Evolutionary conservation across 108 stramenopile species (phyloP), one percentile per base, ranked within the genome.

Genomic region (Parietichytrium sp.): DNA sequence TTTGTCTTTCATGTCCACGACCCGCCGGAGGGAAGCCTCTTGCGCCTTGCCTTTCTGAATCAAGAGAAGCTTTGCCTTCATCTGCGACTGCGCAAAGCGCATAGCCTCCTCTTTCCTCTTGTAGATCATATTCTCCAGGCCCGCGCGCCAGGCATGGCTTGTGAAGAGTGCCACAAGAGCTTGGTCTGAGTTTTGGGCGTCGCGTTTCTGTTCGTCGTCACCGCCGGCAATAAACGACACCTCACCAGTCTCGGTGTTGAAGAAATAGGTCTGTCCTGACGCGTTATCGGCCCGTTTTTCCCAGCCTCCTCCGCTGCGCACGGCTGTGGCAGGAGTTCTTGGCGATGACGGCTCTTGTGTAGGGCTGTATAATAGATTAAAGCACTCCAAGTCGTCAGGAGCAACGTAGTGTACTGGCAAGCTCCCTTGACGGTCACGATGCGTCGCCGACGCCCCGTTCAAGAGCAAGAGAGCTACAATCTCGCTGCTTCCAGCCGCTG

Each of bases 191-290:
- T 45, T 33, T 15, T 25, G 36, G 29, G 38, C 61, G 61, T 38
- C 42, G 3, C 6, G 7, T n/a, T 15, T 12, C 33, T 16, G 10
- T 6, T 33, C 15, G 42, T 27, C 20, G 6, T 1, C 33, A 33
- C 45, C 61, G 29, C 61, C 61, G n/a, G n/a, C n/a, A n/a, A n/a
- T n/a, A 27, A 72, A 72, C 23, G 61, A 72, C 3, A 72, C 61
- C 42, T 72, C 61, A n/a, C 61, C 61, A 7, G 61, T 33, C 16
- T n/a, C 45, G 33, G 38, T 16, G 33, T 72, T 72, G 42, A 45
- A 72, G 45, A 72, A 72, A 42, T 72, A 72, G 16, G 45, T 42
- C n/a, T 42, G 61, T 25, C 45, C 45, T n/a, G 38, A 45, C 42
- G 61, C 61, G 13, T 33, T 42, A 27, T 72, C 61, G 38, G 45